Evolutionary conservation across 768 basidiomycete species (phyloP).

Genomic region (Russula virescens): DNA sequence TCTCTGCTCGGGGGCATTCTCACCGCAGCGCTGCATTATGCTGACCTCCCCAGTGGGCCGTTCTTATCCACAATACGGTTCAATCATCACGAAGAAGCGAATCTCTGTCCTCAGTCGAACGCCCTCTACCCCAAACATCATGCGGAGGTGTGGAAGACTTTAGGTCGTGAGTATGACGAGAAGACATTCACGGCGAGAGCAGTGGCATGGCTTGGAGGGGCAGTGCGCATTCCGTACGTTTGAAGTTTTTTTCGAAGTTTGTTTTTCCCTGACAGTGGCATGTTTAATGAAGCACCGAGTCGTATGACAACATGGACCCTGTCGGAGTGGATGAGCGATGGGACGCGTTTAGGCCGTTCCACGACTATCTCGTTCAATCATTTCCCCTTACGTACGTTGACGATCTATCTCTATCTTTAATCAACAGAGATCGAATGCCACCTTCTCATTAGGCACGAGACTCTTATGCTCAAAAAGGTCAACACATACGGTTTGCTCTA

Average conservation of each 20-base stretch:
- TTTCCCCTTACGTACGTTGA: slow-evolving; percentile 56
- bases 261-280: not conserved
- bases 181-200: slow-evolving; percentile 34
- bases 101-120: slow-evolving; percentile 28
- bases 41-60: not conserved
- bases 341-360: slow-evolving; percentile 37
- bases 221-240: slow-evolving; percentile 37
- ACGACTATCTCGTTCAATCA: slow-evolving; percentile 39
- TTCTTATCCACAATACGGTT: not conserved
- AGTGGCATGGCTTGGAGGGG: slow-evolving; percentile 36
- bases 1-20: not conserved
- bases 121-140: slow-evolving; percentile 32
- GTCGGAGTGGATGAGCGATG: slow-evolving; percentile 46
- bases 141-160: slow-evolving; percentile 29
- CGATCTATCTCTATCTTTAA: not conserved
- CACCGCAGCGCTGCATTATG: not conserved
- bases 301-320: slow-evolving; percentile 44
- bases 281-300: slow-evolving; percentile 40
- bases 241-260: not conserved
- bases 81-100: not conserved
- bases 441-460: slow-evolving; percentile 38
- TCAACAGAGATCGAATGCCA: not conserved
- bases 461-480: slow-evolving; percentile 48
- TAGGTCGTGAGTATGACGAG: slow-evolving; percentile 31
- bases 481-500: slow-evolving; percentile 58